Evolutionary conservation across 176 grass and related monocot species (phyloP), one percentile per base, ranked within the genome.

Genomic region (Triticum monococcum): DNA sequence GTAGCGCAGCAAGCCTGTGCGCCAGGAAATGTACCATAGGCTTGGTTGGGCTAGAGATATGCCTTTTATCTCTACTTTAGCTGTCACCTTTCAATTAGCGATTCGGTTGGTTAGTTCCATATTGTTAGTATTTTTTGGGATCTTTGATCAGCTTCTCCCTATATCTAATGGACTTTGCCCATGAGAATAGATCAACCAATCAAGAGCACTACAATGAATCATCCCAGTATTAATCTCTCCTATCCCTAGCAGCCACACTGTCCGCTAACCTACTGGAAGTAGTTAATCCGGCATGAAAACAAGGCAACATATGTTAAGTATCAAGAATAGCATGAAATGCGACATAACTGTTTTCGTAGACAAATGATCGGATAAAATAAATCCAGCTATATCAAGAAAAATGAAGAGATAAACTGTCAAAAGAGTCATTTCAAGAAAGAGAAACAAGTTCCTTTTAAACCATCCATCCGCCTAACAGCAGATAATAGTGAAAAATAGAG

Each of bases 301-400:
- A 74, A 6, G 18, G 28, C 67, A 81, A 59, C 17, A 25, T 86
- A 72, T 33, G 20, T 28, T 18, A 72, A 86, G 68, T 73, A 73
- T 9, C 67, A 73, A 73, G 54, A 64, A 71, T 6, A 81, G n/a
- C 3, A 74, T 12, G 26, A 64, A 73, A 20, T 20, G 18, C 4
- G 17, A 32, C 11, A 48, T 73, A 81, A 12, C 57, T 41, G n/a
- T 73, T 3, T 62, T 9, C 59, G 9, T 62, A 61, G 8, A 31
- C 33, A 41, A 12, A 46, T 37, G 14, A 48, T 64, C 14, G 50
- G 12, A 81, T 26, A 26, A 48, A 64, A 64, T 22, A 72, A 28
- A 25, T 81, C 13, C 40, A 67, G 48, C 28, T 54, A 69, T 24
- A 56, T 50, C 9, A 35, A 13, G 40, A 23, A 60, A 46, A 50